Conservation (phyloP, 1,284 basidiomycete genomes). For the Melampsora larici-populina region DNA sequence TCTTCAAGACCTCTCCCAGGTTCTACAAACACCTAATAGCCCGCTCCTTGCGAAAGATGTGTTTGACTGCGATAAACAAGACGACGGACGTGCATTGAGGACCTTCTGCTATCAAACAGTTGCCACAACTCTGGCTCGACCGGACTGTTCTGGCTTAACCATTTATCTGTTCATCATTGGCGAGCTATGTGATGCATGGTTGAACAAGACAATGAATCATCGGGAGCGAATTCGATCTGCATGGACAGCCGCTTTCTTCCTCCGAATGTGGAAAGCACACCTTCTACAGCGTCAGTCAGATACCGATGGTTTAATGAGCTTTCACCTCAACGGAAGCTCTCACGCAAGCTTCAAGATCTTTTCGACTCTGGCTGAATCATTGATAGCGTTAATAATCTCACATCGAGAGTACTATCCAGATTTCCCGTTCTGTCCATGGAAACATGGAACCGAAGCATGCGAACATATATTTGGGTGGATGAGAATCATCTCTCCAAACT, state of each 20-base stretch:
- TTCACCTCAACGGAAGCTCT: slow-evolving; percentile 5
- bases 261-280: not conserved
- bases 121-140: no score
- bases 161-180: no score
- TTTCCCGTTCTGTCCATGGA: slow-evolving; percentile 20
- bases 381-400: slow-evolving; percentile 12
- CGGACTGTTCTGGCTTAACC: no score
- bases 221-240: no score
- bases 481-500: slow-evolving; percentile 18
- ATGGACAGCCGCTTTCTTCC: no score
- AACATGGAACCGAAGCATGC: slow-evolving; percentile 27
- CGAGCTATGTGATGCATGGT: no score
- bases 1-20: slow-evolving; percentile 19
- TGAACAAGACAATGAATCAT: no score
- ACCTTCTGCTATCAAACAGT: no score
- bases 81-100: no score
- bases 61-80: no score
- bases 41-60: slow-evolving; percentile 2
- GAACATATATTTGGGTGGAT: no score
- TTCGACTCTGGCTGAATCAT: not conserved
- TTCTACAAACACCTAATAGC: not conserved
- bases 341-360: slow-evolving; percentile 19
- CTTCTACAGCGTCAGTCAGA: not conserved
- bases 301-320: not conserved
- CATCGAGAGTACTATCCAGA: slow-evolving; percentile 6